Base-by-base conservation (phyloP, 306 rosid species). In the Senna tora region DNA sequence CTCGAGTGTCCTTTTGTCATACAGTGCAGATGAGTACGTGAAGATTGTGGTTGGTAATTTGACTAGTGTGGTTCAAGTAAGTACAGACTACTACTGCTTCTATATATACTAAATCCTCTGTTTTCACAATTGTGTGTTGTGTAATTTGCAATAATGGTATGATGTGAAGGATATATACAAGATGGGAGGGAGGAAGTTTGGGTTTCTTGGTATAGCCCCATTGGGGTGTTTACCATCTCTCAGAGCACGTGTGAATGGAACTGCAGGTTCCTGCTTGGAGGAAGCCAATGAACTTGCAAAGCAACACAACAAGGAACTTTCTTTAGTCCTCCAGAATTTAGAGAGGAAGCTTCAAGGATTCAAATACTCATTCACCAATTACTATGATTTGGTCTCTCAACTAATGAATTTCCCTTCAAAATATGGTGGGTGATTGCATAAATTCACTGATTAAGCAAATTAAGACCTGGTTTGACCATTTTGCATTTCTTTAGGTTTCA, bases 11-110 rank as follows among this genome's bases (percentile, higher is more conserved):
- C 66, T 85, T 11, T 67, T 45, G 9, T 60, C 86, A 50, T 77
- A 76, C 76, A 65, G 82, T 54, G 41, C 22, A 25, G 11, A 42
- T 16, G 59, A 73, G 42, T 79, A 57, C 17, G 79, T 76, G 0
- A 74, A 39, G 4, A 76, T 83, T 79, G 92, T 87, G 19, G 71
- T 83, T 32, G 88, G 85, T 2, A 88, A 85, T 78, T 61, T 81
- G 65, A 83, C 87, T 49, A 34, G 55, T 42, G 82, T 65, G 5
- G 39, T 87, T 74, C 43, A 75, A 80, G 92, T 87, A 80, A 64
- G 80, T 65, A 33, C 7, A 0, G 15, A 36, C 2, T 6, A 15
- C 11, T 33, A 4, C 28, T 57, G 30, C 30, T 25, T n/a, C n/a
- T n/a, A n/a, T n/a, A n/a, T n/a, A n/a, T n/a, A n/a, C n/a, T n/a